Conservation (phyloP, 805 yeast genomes). For the Zygoascus flipseniorum region DNA sequence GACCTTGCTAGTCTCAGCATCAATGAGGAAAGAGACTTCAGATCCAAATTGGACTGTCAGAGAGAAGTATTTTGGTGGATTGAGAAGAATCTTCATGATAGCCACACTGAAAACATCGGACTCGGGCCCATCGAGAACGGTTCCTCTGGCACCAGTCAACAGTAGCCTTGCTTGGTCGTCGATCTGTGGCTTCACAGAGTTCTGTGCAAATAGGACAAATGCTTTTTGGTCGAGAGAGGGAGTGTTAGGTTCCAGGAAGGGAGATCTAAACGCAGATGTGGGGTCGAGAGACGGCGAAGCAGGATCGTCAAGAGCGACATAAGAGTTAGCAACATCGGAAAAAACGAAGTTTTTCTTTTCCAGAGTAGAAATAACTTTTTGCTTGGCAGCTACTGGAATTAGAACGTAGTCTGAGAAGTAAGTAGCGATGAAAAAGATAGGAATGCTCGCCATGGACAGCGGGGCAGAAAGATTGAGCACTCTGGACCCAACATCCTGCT, state of each 20-base stretch:
- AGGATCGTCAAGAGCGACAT: conserved; percentile 21
- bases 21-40: conserved; percentile 26
- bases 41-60: conserved; percentile 23
- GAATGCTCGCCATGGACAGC: conserved; percentile 45
- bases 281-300: not conserved
- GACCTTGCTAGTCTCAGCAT: conserved; percentile 13
- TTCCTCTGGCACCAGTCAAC: conserved; percentile 52
- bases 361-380: conserved; percentile 39
- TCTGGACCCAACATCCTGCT: conserved; percentile 39
- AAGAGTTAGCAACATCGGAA: conserved; percentile 38
- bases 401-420: conserved; percentile 58
- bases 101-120: conserved; percentile 22
- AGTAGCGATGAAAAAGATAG: conserved; percentile 53
- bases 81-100: conserved; percentile 32
- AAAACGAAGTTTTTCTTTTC: conserved; percentile 37
- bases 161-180: conserved; percentile 35
- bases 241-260: not conserved
- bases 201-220: conserved; percentile 14
- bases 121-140: conserved; percentile 35
- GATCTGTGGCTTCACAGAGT: conserved; percentile 38
- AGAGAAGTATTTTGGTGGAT: conserved; percentile 23
- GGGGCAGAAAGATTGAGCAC: conserved; percentile 52
- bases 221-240: conserved; percentile 5
- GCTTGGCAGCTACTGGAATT: conserved; percentile 41
- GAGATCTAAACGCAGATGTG: not conserved